A percentile compares a stretch with the other conserved stretches of the same genome.
Evolutionary conservation across 306 rosid species (phyloP).

Genomic region (Oemleria cerasiformis): DNA sequence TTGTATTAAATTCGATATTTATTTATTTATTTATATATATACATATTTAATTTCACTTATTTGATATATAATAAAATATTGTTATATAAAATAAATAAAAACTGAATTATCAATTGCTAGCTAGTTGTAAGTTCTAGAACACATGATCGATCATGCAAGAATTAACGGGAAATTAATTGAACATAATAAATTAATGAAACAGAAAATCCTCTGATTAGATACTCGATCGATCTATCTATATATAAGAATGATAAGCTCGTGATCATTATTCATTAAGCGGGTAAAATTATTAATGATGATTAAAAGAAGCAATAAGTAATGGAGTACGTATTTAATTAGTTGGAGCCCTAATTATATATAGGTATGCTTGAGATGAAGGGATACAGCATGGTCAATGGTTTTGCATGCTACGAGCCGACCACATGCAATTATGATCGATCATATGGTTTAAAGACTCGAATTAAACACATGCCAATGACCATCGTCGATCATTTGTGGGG

Average conservation of each 20-base stretch:
- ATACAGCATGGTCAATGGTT: background rate
- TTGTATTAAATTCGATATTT: too few species aligned
- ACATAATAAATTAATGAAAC: background rate
- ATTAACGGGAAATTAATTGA: background rate
- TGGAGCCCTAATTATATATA: background rate
- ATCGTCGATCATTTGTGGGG: conserved; percentile 8
- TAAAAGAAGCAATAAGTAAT: background rate
- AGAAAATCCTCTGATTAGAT: conserved; percentile 6
- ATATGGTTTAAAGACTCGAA: too few species aligned
- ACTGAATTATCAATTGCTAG: conserved; percentile 1
- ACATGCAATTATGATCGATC: background rate
- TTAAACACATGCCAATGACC: conserved; percentile 14
- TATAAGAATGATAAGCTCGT: background rate
- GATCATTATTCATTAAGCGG: conserved; percentile 4
- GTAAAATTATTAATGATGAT: background rate
- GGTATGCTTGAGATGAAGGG: background rate
- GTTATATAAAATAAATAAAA: too few species aligned
- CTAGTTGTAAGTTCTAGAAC: background rate
- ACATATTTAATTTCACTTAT: too few species aligned
- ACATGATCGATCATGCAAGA: conserved; percentile 1
- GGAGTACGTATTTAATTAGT: background rate
- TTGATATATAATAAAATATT: too few species aligned
- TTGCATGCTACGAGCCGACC: background rate
- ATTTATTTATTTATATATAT: too few species aligned
- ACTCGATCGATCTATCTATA: background rate